Evolutionary conservation across 2,329 filamentous ascomycete species (phyloP), one percentile per base, ranked within the genome.

Genomic region (Dactylonectria macrodidyma): DNA sequence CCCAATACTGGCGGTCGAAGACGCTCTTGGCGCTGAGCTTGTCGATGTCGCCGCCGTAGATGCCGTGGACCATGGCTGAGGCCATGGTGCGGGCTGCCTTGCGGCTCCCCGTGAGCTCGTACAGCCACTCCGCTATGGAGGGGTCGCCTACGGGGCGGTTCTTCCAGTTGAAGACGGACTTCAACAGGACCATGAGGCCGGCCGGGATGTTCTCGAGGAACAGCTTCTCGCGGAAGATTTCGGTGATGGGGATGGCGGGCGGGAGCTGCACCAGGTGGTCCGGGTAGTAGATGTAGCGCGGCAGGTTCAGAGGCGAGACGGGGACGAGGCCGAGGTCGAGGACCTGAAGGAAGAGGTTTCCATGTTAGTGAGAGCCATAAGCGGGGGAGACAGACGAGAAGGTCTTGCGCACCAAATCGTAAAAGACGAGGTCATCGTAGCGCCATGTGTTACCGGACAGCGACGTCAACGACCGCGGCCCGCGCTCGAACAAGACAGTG

Each of bases 31-130:
- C 90, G 80, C 95, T 97, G 58, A 98, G 84, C 77, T 92, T 87
- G 78, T 93, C 90, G 55, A 97, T 89, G 80, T 98, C 93, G 5
- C 96, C 96, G 24, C 95, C 96, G 80, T 97, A 97, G 66, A 98
- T 94, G 48, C 96, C 96, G 80, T 98, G 96, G 60, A 94, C 76
- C 77, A 90, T 82, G 59, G 91, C 94, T 5, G 94, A 97, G 7
- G 90, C 81, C 19, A 97, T 61, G 74, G 97, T 95, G 73, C 96
- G 86, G 14, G 90, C 89, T 7, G 93, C 71, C 38, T 76, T 65
- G 46, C 69, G 61, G 69, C 77, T 78, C 46, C 75, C 74, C 57
- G 69, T 78, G 46, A 81, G 59, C 16, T 71, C 58, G 41, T 78
- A 73, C 48, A 83, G 72, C 78, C 80, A 84, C 16, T 82, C 77